Conservation (phyloP, 2,329 filamentous ascomycete species). For the Penicillium sp. region DNA sequence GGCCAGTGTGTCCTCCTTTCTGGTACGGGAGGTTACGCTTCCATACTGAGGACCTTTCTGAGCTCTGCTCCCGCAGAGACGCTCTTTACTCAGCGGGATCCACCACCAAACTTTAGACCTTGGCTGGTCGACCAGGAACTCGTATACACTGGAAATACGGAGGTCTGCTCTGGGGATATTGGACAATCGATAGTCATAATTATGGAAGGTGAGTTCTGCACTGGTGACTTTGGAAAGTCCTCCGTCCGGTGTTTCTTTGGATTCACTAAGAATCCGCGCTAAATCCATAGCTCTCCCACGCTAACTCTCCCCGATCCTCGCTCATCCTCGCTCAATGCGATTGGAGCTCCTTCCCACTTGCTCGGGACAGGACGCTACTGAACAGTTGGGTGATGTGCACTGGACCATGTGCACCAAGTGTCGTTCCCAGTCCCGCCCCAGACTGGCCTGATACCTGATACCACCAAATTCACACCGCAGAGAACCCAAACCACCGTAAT, state of each 20-base stretch:
- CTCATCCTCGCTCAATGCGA: not conserved
- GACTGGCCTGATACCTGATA: slow-evolving; percentile 16
- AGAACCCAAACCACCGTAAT: not conserved
- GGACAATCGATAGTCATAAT: no score
- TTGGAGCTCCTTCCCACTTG: not conserved
- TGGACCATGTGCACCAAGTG: not conserved
- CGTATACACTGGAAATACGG: not conserved
- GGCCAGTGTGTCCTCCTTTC: slow-evolving; percentile 15
- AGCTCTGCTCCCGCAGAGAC: not conserved
- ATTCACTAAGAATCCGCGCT: not conserved
- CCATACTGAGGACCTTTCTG: not conserved
- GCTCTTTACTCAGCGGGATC: not conserved
- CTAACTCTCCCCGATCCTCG: not conserved
- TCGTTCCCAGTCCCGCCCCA: slow-evolving; percentile 23
- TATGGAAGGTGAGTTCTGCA: no score
- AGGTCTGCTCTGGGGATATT: not conserved
- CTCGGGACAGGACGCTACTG: not conserved
- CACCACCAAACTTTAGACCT: not conserved
- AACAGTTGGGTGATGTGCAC: slow-evolving; percentile 5
- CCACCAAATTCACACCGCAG: slow-evolving; percentile 15
- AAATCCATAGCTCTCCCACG: slow-evolving; percentile 4
- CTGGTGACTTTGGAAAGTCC: not conserved
- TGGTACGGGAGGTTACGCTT: slow-evolving; percentile 3
- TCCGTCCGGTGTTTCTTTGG: not conserved
- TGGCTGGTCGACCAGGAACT: not conserved